Evolutionary conservation across 352 stramenopile species (phyloP).

Genomic region (Paralagenidium karlingii): DNA sequence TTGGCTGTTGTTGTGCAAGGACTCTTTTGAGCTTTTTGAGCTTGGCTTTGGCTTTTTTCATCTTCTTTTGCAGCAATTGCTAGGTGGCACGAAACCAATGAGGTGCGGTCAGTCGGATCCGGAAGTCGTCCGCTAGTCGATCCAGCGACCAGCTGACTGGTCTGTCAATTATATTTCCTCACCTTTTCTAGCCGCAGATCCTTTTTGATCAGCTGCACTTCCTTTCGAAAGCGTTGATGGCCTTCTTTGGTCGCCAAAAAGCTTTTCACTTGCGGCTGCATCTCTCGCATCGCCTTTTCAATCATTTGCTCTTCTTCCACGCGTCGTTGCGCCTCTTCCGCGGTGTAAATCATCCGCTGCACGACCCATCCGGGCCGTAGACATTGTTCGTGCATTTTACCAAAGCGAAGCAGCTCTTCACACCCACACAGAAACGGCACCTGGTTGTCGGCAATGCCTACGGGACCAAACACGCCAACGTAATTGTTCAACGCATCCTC

Average conservation of each 20-base stretch:
- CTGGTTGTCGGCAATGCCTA: constrained; percentile 38
- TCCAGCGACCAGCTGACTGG: no score
- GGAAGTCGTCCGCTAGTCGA: no score
- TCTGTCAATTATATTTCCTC: no score
- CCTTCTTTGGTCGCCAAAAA: constrained; percentile 44
- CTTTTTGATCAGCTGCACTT: constrained; percentile 33
- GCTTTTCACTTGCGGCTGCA: constrained; percentile 38
- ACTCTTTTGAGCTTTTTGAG: constrained; percentile 17
- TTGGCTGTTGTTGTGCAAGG: constrained; percentile 12
- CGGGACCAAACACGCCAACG: constrained; percentile 38
- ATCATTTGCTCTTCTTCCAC: constrained; percentile 32
- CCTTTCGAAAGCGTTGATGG: constrained; percentile 48
- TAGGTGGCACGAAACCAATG: no score
- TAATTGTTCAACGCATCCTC: constrained; percentile 41
- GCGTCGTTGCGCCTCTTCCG: constrained; percentile 33
- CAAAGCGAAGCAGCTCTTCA: constrained; percentile 40
- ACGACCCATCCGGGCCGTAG: constrained; percentile 45
- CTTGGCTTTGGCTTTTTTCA: no score
- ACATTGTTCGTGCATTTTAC: constrained; percentile 61
- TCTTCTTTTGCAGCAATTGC: no score
- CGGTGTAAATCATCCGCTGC: constrained; percentile 39
- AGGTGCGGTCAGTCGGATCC: no score
- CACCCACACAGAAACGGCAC: constrained; percentile 68
- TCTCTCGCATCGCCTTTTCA: constrained; percentile 20
- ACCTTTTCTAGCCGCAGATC: constrained; percentile 15